Base-by-base conservation (phyloP, 495 filamentous ascomycete genomes). In the Penicillium chermesinum region DNA sequence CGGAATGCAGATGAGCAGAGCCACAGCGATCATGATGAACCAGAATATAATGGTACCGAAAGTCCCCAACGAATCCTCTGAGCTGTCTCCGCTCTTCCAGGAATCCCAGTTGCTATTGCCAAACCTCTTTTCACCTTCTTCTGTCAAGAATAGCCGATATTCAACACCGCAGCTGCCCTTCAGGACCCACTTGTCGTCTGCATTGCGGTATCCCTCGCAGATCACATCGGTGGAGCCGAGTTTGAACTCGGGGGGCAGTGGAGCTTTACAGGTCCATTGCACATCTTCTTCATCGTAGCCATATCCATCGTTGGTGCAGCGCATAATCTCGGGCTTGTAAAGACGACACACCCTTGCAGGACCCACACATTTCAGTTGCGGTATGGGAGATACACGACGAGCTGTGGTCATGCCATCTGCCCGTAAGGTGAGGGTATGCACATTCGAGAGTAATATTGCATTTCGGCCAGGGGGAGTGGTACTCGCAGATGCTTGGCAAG, bases 141-240 rank as follows among this genome's bases (percentile, higher is more conserved):
- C 87, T 3, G 91, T 98, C 27, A 98, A 67, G 1, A 85, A 55
- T 7, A 98, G 61, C 3, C 87, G 74, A 63, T 97, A 98, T 64
- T 98, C 91, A 9, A 95, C 91, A 2, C 89, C 93, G 67, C 93
- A 98, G 58, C 81, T 88, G 3, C 93, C 91, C 51, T 88, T 88
- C 14, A 98, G 70, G 3, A 97, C 77, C 68, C 89, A 93, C 0
- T 78, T 76, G 60, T 98, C 93, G 15, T 89, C 79, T 0, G 85
- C 66, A 9, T 62, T 67, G 14, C 78, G 72, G 65, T 95, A 97
- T 7, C 93, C 93, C 59, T 98, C 93, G 64, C 93, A 98, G 2
- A 88, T 73, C 9, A 98, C 93, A 46, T 98, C 91, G 2, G 93
- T 96, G 19, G 77, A 71, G 30, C 90, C 93, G 10, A 97, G 79